A percentile compares a stretch with the other conserved stretches of the same genome.
Evolutionary conservation across 768 basidiomycete species (phyloP).

Genomic region (Termitomyces sp.): DNA sequence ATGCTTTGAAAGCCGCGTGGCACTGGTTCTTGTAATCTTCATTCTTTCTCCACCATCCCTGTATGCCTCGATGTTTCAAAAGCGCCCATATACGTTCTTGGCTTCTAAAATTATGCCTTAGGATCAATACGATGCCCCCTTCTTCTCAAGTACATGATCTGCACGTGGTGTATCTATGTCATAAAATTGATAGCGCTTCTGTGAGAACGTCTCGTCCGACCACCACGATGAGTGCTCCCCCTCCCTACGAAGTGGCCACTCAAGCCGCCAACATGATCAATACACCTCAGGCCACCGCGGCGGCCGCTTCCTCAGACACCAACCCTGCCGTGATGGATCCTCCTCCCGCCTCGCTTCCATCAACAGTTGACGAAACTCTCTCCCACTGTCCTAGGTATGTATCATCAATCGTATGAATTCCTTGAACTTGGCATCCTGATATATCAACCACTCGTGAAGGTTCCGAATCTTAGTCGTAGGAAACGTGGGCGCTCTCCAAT

Average conservation of each 20-base stretch:
- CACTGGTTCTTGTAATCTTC: no score
- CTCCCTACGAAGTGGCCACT: not conserved
- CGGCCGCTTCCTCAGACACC: not conserved
- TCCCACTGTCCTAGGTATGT: not conserved
- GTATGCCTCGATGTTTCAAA: not conserved
- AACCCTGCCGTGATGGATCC: not conserved
- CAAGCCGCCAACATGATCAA: not conserved
- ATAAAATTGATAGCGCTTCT: not conserved
- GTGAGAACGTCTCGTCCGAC: not conserved
- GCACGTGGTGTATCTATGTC: not conserved
- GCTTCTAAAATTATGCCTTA: not conserved
- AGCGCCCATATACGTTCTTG: not conserved
- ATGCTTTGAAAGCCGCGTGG: not conserved
- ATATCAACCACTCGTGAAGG: not conserved
- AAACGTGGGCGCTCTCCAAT: not conserved
- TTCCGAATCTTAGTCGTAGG: conserved; percentile 7
- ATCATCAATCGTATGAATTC: not conserved
- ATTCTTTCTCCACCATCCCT: not conserved
- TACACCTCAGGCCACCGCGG: not conserved
- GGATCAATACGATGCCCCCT: not conserved
- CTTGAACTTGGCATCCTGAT: not conserved
- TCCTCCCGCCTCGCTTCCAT: not conserved
- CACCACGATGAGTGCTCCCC: not conserved
- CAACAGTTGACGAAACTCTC: conserved; percentile 1
- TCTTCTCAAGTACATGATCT: no score